phyloP scores from a whole-genome alignment of 164 flowering plant species.

The Macadamia tetraphylla region DNA sequence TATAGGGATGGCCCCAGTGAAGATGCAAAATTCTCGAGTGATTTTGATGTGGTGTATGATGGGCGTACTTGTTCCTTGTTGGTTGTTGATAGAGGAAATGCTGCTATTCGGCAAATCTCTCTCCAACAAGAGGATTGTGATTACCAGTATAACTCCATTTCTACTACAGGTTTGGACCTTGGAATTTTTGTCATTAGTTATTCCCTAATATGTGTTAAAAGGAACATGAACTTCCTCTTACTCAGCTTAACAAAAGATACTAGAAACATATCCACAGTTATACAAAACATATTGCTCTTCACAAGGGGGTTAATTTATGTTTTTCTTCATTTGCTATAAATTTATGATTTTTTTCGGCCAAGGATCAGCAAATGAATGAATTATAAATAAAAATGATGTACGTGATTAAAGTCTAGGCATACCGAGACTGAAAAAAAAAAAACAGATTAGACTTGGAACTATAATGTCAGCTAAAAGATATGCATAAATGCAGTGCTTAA shows the following conservation, averaged over 20 bases:
- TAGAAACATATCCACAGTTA: neutral
- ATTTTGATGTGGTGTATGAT: constrained; percentile 87
- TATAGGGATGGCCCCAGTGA: constrained; percentile 97
- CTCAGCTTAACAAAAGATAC: neutral
- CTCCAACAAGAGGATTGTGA: constrained; percentile 86
- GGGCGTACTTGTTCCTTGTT: constrained; percentile 79
- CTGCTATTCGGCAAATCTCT: constrained; percentile 92
- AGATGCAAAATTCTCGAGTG: constrained; percentile 88
- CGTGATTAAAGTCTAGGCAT: too few relatives aligned
- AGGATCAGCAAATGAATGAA: too few relatives aligned
- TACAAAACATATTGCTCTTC: neutral
- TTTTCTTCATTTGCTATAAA: too few relatives aligned
- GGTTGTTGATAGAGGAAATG: constrained; percentile 95
- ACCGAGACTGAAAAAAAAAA: too few relatives aligned
- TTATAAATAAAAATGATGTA: too few relatives aligned
- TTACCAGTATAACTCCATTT: constrained; percentile 55
- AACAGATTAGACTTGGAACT: too few relatives aligned
- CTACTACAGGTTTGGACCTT: constrained; percentile 55
- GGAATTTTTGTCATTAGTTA: neutral
- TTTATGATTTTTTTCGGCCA: too few relatives aligned
- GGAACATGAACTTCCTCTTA: neutral
- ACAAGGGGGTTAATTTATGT: neutral
- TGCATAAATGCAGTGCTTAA: neutral
- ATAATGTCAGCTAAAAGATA: neutral
- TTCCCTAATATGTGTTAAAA: neutral